phyloP scores from a whole-genome alignment of 2,329 filamentous ascomycete genomes.

The Xylaria sp. region DNA sequence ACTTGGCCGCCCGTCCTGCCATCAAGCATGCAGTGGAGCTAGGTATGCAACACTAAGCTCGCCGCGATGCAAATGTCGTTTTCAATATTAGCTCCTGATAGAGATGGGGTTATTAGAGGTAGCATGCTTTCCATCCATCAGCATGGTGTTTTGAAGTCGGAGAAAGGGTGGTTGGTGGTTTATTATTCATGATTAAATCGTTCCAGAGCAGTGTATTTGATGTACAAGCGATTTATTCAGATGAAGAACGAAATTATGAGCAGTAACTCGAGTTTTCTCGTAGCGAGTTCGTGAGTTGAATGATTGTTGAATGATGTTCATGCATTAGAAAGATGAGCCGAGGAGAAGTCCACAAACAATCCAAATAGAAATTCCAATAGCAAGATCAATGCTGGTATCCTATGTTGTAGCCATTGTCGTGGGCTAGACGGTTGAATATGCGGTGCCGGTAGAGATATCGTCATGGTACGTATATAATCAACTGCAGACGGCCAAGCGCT shows the following conservation, averaged over 20 bases:
- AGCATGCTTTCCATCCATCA: background rate
- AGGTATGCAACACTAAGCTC: background rate
- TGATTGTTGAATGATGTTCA: too few species aligned
- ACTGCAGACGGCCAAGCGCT: too few species aligned
- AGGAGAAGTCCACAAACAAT: background rate
- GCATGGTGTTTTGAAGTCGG: too few species aligned
- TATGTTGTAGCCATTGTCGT: background rate
- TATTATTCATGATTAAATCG: background rate
- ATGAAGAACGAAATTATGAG: too few species aligned
- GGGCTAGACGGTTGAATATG: background rate
- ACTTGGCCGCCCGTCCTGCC: slow-evolving; percentile 6
- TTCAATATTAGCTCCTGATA: background rate
- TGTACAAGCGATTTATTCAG: too few species aligned
- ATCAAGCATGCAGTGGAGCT: slow-evolving; percentile 19
- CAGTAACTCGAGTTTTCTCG: background rate
- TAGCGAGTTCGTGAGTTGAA: background rate
- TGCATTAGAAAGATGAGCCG: background rate
- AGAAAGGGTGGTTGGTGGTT: background rate
- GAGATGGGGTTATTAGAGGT: background rate
- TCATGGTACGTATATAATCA: too few species aligned
- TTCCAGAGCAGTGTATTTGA: background rate
- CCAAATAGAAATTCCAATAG: background rate
- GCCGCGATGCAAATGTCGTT: too few species aligned
- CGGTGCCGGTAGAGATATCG: too few species aligned
- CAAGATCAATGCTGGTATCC: background rate